Conservation (phyloP, 345 rosid genomes). For the Laguncularia racemosa region DNA sequence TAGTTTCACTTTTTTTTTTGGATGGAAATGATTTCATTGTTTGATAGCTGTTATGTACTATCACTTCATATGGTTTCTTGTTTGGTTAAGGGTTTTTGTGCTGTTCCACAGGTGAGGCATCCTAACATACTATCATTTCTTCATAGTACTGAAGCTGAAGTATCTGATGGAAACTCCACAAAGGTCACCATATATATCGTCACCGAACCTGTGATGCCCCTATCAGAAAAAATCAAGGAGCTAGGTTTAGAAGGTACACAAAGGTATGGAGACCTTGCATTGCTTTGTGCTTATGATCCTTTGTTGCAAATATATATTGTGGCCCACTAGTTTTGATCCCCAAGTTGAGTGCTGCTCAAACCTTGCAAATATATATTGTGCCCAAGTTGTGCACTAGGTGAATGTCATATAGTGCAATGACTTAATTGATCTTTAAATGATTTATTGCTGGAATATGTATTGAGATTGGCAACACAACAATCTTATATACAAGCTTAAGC, state of each 20-base stretch:
- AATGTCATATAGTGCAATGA: too few species aligned
- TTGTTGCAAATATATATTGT: background rate
- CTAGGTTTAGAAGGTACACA: constrained; percentile 81
- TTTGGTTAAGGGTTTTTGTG: too few species aligned
- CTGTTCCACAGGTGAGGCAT: constrained; percentile 76
- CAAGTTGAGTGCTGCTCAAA: background rate
- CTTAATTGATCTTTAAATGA: background rate
- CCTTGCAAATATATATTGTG: too few species aligned
- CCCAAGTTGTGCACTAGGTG: too few species aligned
- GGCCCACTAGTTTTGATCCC: background rate
- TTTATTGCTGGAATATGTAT: background rate
- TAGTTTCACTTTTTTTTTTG: too few species aligned
- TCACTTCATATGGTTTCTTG: too few species aligned
- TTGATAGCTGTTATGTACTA: too few species aligned
- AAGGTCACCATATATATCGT: constrained; percentile 84
- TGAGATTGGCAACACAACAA: too few species aligned
- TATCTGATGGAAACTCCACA: constrained; percentile 54
- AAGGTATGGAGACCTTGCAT: constrained; percentile 39
- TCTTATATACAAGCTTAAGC: too few species aligned
- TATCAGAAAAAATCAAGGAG: constrained; percentile 94
- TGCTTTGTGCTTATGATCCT: background rate
- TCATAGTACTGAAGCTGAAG: constrained; percentile 90
- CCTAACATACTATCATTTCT: constrained; percentile 92
- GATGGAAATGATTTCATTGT: too few species aligned
- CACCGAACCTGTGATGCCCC: constrained; percentile 96